Evolutionary conservation across 768 basidiomycete species (phyloP).

Genomic region (Tricholoma hemisulphureum): DNA sequence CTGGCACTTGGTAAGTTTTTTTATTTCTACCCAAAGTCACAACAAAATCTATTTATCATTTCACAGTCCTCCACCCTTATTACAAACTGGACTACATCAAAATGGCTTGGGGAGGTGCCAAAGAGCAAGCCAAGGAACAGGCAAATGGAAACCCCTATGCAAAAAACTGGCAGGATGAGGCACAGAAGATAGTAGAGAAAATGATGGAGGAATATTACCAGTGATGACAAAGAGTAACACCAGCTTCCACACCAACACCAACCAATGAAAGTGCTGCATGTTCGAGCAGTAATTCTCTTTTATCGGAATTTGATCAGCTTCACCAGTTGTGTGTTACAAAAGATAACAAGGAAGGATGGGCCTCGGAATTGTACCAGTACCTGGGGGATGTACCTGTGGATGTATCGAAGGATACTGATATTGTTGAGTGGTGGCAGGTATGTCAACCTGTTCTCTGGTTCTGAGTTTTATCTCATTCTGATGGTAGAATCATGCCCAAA

Average conservation of each 20-base stretch:
- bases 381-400: background rate
- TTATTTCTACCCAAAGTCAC: background rate
- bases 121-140: conserved; percentile 20
- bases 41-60: background rate
- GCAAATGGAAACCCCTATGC: conserved; percentile 14
- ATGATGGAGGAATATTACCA: background rate
- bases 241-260: too few relatives aligned
- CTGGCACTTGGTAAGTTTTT: conserved; percentile 17
- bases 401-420: background rate
- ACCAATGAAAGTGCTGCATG: background rate
- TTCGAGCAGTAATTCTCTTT: conserved; percentile 43
- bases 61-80: conserved; percentile 25
- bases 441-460: background rate
- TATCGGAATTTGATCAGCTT: background rate
- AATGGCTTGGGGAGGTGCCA: conserved; percentile 24
- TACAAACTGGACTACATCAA: conserved; percentile 30
- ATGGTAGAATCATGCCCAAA: background rate
- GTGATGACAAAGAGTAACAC: too few relatives aligned
- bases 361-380: background rate
- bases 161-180: conserved; percentile 23
- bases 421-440: background rate
- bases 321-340: background rate
- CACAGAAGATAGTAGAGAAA: conserved; percentile 12
- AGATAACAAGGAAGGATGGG: conserved; percentile 2
- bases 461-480: background rate